A percentile compares a stretch with the other conserved stretches of the same genome.
Evolutionary conservation across 768 basidiomycete genomes (phyloP).

Genomic region (Boletellus ananas): DNA sequence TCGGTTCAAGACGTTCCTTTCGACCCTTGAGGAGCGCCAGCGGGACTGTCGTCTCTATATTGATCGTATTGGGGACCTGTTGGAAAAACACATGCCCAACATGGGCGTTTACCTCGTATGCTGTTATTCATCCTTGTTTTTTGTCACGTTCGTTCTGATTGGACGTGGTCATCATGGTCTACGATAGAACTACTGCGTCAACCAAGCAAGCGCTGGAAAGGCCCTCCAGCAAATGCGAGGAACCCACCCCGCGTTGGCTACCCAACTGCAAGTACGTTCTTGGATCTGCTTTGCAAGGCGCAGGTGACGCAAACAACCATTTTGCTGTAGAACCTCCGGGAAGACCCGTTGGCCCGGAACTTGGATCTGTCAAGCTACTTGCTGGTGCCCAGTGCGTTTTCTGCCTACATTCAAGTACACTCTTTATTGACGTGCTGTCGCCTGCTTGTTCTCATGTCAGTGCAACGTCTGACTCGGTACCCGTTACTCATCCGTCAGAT

Average conservation of each 20-base stretch:
- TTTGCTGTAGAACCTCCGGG: conserved; percentile 59
- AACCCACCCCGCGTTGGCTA: conserved; percentile 58
- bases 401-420: neutral
- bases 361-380: conserved; percentile 89
- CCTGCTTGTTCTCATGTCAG: conserved; percentile 34
- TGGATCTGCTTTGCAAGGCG: conserved; percentile 1
- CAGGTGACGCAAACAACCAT: neutral
- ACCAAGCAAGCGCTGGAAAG: conserved; percentile 76
- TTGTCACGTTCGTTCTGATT: neutral
- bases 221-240: conserved; percentile 71
- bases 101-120: conserved; percentile 79
- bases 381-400: conserved; percentile 76
- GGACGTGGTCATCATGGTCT: neutral
- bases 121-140: neutral
- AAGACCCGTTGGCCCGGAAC: conserved; percentile 73
- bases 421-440: neutral
- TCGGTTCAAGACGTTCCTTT: conserved; percentile 64
- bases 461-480: conserved; percentile 95
- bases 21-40: conserved; percentile 87
- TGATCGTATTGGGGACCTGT: conserved; percentile 82
- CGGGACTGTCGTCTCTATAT: conserved; percentile 89
- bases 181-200: conserved; percentile 80
- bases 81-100: conserved; percentile 68
- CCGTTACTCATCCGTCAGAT: conserved; percentile 88
- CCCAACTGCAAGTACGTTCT: conserved; percentile 58